phyloP scores from a whole-genome alignment of 2,329 filamentous ascomycete species.

The Xylariales sp. region DNA sequence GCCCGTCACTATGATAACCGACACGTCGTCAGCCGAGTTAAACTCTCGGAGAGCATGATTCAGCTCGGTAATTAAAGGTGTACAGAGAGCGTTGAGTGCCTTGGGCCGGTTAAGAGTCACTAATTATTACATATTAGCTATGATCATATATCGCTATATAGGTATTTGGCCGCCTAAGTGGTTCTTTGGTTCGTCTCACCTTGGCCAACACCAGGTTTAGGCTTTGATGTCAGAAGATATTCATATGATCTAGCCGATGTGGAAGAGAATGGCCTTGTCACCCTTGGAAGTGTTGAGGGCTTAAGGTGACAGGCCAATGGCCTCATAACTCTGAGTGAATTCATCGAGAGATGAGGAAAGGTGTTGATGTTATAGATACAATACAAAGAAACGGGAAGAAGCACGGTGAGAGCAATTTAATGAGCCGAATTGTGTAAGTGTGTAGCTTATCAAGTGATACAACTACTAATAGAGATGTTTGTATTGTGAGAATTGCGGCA shows the following conservation, averaged over 20 bases:
- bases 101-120: conserved; percentile 95
- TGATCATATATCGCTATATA: not conserved
- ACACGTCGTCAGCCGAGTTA: conserved; percentile 75
- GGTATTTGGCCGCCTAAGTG: not conserved
- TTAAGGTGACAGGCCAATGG: conserved; percentile 71
- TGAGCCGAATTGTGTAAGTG: too few relatives aligned
- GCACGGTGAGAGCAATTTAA: too few relatives aligned
- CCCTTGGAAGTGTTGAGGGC: conserved; percentile 65
- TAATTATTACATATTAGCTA: conserved; percentile 53
- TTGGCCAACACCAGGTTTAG: conserved; percentile 89
- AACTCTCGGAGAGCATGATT: conserved; percentile 80
- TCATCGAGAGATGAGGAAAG: conserved; percentile 54
- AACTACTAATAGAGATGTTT: not conserved
- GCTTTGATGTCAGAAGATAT: conserved; percentile 82
- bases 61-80: conserved; percentile 89
- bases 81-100: conserved; percentile 93
- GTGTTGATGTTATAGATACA: not conserved
- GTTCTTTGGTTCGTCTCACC: conserved; percentile 61
- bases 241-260: conserved; percentile 70
- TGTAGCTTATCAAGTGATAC: not conserved
- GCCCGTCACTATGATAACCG: conserved; percentile 86
- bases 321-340: conserved; percentile 67
- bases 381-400: not conserved
- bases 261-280: conserved; percentile 65
- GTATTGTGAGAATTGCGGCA: not conserved